A percentile compares a stretch with the other conserved stretches of the same genome.
Evolutionary conservation across 495 filamentous ascomycete genomes (phyloP).

Genomic region (Talaromyces liani): DNA sequence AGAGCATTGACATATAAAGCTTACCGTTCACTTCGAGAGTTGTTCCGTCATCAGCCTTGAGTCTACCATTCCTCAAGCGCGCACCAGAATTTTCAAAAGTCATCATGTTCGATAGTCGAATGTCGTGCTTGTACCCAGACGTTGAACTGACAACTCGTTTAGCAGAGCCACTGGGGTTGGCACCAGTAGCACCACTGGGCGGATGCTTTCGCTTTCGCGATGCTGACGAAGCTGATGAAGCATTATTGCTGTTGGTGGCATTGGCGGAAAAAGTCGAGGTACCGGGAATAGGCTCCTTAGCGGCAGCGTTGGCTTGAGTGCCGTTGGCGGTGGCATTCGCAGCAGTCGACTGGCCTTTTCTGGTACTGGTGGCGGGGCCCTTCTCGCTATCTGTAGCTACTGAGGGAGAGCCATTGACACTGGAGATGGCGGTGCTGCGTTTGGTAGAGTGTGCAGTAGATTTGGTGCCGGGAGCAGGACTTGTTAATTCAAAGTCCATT

Average conservation of each 20-base stretch:
- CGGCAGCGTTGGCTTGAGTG: conserved; percentile 18
- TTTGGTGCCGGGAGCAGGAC: conserved; percentile 17
- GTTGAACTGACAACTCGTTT: conserved; percentile 20
- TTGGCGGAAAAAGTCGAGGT: conserved; percentile 54
- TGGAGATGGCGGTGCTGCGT: conserved; percentile 25
- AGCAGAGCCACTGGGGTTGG: conserved; percentile 34
- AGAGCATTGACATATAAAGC: conserved; percentile 20
- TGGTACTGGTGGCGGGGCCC: conserved; percentile 28
- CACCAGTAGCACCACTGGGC: conserved; percentile 42
- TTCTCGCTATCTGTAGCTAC: conserved; percentile 32
- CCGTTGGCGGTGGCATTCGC: conserved; percentile 16
- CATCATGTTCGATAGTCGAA: conserved; percentile 63
- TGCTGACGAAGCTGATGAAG: conserved; percentile 25
- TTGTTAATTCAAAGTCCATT: conserved; percentile 60
- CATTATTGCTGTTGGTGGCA: conserved; percentile 18
- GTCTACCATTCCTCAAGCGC: conserved; percentile 64
- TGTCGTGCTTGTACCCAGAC: not conserved
- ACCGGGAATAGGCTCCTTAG: conserved; percentile 54
- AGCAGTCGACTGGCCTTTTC: conserved; percentile 36
- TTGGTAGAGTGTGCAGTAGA: conserved; percentile 36
- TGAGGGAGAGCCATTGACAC: conserved; percentile 27
- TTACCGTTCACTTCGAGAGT: conserved; percentile 77
- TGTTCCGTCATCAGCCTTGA: conserved; percentile 88
- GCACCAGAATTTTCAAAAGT: conserved; percentile 68
- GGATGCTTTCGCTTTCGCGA: conserved; percentile 78